These are phyloP conservation scores for Populus simonii DNA, from an alignment of 345 rosid species.

Conservation along the genomic window DNA sequence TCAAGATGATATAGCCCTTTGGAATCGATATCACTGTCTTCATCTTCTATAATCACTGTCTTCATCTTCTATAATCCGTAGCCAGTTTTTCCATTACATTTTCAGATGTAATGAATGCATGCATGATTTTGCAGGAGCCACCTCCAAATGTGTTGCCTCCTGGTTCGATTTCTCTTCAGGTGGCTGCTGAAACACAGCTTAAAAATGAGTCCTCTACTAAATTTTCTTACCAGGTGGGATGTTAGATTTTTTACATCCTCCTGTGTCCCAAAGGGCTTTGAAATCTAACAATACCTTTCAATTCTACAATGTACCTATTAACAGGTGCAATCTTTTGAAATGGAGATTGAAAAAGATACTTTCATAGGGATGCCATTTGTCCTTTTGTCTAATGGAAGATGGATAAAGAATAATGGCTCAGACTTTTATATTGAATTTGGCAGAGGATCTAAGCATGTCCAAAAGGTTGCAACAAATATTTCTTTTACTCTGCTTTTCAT, in stretches of 20 bases:
- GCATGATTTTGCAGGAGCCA: conserved; percentile 63
- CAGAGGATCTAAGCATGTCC: conserved; percentile 47
- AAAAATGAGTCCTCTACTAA: conserved; percentile 34
- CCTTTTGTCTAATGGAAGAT: conserved; percentile 59
- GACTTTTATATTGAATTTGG: conserved; percentile 78
- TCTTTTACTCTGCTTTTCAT: conserved; percentile 14
- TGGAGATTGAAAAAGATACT: conserved; percentile 70
- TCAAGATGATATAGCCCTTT: conserved; percentile 1
- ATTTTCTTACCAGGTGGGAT: conserved; percentile 61
- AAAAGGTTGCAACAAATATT: conserved; percentile 49
- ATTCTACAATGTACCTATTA: conserved; percentile 12
- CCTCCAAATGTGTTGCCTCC: conserved; percentile 63
- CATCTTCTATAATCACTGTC: conserved; percentile 7
- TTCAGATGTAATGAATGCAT: conserved; percentile 25
- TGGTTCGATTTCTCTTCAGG: conserved; percentile 57
- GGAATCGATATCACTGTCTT: conserved; percentile 13
- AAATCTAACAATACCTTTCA: background rate
- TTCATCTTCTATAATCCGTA: conserved; percentile 10
- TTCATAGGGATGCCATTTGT: conserved; percentile 94
- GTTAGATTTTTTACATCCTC: conserved; percentile 10
- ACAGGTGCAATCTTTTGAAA: conserved; percentile 72
- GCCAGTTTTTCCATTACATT: conserved; percentile 16
- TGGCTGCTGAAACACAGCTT: conserved; percentile 65
- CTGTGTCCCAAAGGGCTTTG: conserved; percentile 7
- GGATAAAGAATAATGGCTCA: conserved; percentile 73